Evolutionary conservation across 2,329 filamentous ascomycete genomes (phyloP).

Genomic region (Fusarium sacchari): DNA sequence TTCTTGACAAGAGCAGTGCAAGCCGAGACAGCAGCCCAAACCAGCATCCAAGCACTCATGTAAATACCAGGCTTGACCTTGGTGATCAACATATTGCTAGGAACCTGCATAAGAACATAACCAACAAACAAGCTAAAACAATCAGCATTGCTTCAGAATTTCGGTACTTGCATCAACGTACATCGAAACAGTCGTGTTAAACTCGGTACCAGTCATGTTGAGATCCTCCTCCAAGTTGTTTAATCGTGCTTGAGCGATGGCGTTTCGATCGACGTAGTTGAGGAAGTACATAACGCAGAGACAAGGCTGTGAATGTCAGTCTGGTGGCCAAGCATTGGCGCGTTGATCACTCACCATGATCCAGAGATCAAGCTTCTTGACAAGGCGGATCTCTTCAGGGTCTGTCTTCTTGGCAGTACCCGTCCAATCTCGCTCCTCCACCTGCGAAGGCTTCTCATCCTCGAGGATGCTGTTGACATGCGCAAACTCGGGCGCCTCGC

Average conservation of each 20-base stretch:
- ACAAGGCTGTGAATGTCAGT: constrained; percentile 34
- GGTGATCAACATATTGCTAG: constrained; percentile 56
- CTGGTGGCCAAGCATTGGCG: background rate
- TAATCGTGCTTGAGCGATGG: constrained; percentile 57
- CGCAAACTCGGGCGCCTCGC: constrained; percentile 29
- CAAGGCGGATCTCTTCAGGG: constrained; percentile 52
- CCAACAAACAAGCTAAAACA: constrained; percentile 51
- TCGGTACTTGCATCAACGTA: background rate
- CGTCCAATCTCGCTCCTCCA: constrained; percentile 48
- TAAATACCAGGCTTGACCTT: constrained; percentile 54
- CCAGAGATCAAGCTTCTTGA: constrained; percentile 53
- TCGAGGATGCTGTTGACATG: constrained; percentile 40
- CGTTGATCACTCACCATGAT: constrained; percentile 51
- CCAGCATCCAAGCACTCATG: constrained; percentile 54
- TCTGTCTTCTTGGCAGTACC: constrained; percentile 52
- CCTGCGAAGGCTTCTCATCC: constrained; percentile 36
- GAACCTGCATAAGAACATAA: constrained; percentile 55
- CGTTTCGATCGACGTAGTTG: constrained; percentile 57
- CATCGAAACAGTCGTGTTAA: constrained; percentile 58
- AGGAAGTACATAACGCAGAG: constrained; percentile 57
- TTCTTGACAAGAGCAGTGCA: constrained; percentile 51
- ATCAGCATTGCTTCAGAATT: background rate
- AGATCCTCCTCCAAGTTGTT: constrained; percentile 61
- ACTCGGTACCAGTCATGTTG: constrained; percentile 64
- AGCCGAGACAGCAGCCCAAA: constrained; percentile 53